phyloP scores from a whole-genome alignment of 2,329 filamentous ascomycete genomes.

The Colletotrichum horii region DNA sequence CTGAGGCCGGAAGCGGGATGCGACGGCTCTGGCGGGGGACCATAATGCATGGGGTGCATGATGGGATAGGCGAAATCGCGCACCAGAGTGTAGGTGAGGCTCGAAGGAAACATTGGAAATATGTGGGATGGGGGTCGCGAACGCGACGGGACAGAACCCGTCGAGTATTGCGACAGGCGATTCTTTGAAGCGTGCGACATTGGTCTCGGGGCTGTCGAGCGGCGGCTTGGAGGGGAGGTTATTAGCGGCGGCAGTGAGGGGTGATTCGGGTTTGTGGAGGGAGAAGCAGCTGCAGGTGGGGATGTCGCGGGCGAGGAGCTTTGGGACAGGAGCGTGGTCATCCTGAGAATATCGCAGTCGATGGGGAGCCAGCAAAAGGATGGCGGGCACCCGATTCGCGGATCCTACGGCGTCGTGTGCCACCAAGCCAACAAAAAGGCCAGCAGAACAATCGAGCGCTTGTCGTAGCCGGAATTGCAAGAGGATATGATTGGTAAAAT shows the following conservation, averaged over 20 bases:
- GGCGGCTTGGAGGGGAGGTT: constrained; percentile 62
- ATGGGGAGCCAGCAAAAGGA: constrained; percentile 25
- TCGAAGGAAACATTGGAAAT: constrained; percentile 85
- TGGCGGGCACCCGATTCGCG: constrained; percentile 29
- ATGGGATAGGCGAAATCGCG: constrained; percentile 93
- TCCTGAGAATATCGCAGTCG: constrained; percentile 27
- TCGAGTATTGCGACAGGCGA: constrained; percentile 84
- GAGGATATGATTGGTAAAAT: neutral
- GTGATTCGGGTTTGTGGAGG: constrained; percentile 54
- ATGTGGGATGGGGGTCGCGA: constrained; percentile 83
- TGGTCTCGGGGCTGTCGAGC: constrained; percentile 67
- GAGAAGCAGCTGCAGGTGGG: constrained; percentile 52
- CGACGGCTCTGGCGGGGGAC: constrained; percentile 78
- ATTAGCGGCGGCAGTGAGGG: constrained; percentile 61
- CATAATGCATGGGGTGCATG: constrained; percentile 89
- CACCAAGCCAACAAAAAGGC: neutral
- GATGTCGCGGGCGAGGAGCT: constrained; percentile 60
- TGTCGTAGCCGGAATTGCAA: neutral
- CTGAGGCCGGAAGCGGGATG: constrained; percentile 76
- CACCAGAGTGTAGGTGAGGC: constrained; percentile 85
- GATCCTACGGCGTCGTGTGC: constrained; percentile 17
- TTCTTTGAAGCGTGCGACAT: constrained; percentile 81
- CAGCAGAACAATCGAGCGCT: neutral
- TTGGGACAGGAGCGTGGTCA: constrained; percentile 63
- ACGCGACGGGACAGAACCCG: constrained; percentile 68